Conservation (phyloP, 2,329 filamentous ascomycete genomes). For the Penicillium expansum region DNA sequence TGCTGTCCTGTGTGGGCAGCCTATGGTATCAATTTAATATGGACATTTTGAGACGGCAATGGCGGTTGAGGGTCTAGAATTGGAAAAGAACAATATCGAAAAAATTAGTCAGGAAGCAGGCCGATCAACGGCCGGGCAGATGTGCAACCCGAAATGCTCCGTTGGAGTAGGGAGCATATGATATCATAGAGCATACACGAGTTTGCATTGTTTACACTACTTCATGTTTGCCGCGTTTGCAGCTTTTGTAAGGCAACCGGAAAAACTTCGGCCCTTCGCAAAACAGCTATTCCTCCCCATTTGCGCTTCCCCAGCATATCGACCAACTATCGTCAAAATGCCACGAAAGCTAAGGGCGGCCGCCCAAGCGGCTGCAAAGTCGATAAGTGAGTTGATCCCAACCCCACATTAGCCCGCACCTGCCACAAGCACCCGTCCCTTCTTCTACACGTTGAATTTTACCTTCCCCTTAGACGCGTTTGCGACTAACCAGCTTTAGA, state of each 20-base stretch:
- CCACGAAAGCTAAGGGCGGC: conserved; percentile 46
- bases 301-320: conserved; percentile 6
- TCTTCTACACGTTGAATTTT: not conserved
- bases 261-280: conserved; percentile 14
- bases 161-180: not conserved
- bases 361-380: conserved; percentile 48
- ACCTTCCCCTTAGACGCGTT: conserved; percentile 13
- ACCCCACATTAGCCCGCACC: not conserved
- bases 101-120: not conserved
- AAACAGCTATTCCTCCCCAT: conserved; percentile 17
- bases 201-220: not conserved
- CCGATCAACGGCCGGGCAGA: conserved; percentile 1
- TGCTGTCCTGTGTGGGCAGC: not conserved
- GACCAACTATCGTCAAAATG: conserved; percentile 32
- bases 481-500: conserved; percentile 33
- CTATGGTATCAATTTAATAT: not conserved
- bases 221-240: not conserved
- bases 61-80: conserved; percentile 1
- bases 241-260: not conserved
- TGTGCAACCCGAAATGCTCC: conserved; percentile 2
- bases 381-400: conserved; percentile 38
- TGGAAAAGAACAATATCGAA: not conserved
- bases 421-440: not conserved
- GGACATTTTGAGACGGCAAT: not conserved
- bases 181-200: not conserved